Evolutionary conservation across 192 early-diverging fungal genomes (phyloP).

Genomic region (Mortierella antarctica): DNA sequence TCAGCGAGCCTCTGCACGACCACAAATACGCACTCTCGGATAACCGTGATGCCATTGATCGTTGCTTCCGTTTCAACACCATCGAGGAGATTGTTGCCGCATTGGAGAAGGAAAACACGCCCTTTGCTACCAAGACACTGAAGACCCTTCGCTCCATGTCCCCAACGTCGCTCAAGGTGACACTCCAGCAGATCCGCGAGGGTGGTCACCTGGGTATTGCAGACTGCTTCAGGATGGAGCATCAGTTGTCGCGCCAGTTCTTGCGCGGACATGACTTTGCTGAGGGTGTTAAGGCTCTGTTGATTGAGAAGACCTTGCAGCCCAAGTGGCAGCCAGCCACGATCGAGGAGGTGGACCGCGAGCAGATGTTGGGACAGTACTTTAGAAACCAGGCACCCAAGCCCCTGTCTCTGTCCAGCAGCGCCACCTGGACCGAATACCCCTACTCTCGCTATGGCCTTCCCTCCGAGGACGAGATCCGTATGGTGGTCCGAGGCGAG

Average conservation of each 20-base stretch:
- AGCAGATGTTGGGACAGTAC: slow-evolving; percentile 64
- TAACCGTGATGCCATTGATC: slow-evolving; percentile 79
- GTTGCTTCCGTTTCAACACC: slow-evolving; percentile 85
- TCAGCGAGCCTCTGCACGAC: slow-evolving; percentile 62
- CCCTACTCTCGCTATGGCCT: slow-evolving; percentile 71
- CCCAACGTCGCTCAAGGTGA: slow-evolving; percentile 91
- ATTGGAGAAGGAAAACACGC: slow-evolving; percentile 77
- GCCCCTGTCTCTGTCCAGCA: slow-evolving; percentile 54
- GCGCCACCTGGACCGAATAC: slow-evolving; percentile 60
- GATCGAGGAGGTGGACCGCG: slow-evolving; percentile 61
- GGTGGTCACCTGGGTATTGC: slow-evolving; percentile 77
- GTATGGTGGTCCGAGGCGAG: slow-evolving; percentile 71
- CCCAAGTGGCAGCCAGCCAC: slow-evolving; percentile 82
- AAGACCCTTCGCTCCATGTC: slow-evolving; percentile 73
- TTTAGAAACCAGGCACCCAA: slow-evolving; percentile 56
- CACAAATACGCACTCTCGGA: slow-evolving; percentile 57
- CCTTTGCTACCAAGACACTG: slow-evolving; percentile 78
- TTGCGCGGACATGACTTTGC: slow-evolving; percentile 84
- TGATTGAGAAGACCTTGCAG: slow-evolving; percentile 73
- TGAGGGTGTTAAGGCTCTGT: slow-evolving; percentile 85
- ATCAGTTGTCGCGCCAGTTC: slow-evolving; percentile 80
- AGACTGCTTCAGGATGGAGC: slow-evolving; percentile 90
- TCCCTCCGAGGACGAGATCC: slow-evolving; percentile 75
- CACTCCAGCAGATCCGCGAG: slow-evolving; percentile 82
- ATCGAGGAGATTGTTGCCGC: slow-evolving; percentile 87